These are phyloP conservation scores for Aspergillus steynii DNA, from an alignment of 495 filamentous ascomycete species.

Conservation along the genomic window DNA sequence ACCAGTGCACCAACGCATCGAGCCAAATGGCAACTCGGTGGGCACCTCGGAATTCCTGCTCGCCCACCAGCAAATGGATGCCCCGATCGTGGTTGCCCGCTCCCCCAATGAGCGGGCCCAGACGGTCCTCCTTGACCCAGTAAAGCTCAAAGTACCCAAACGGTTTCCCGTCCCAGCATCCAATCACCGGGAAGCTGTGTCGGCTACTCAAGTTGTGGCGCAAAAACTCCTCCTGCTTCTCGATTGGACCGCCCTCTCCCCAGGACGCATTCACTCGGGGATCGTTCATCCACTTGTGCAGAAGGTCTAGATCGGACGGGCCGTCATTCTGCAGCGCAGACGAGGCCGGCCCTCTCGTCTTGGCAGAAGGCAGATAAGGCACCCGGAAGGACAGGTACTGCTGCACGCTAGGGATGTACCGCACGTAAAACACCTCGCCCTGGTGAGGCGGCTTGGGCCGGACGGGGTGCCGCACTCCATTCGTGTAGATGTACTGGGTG, in stretches of 20 bases:
- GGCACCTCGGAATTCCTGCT: constrained; percentile 83
- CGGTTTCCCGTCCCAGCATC: constrained; percentile 90
- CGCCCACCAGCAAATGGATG: constrained; percentile 84
- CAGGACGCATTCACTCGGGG: constrained; percentile 81
- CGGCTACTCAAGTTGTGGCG: constrained; percentile 57
- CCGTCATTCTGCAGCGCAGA: constrained; percentile 9
- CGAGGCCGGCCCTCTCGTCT: constrained; percentile 17
- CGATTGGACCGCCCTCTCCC: constrained; percentile 66
- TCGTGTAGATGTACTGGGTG: constrained; percentile 76
- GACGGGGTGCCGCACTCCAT: constrained; percentile 80
- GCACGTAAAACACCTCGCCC: constrained; percentile 85
- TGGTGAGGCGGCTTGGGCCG: constrained; percentile 86
- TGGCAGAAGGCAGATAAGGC: constrained; percentile 44
- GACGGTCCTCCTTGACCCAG: constrained; percentile 91
- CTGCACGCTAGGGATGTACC: constrained; percentile 76
- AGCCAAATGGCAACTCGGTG: constrained; percentile 79
- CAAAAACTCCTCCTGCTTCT: constrained; percentile 70
- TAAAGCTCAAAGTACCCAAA: constrained; percentile 99
- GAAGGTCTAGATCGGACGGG: constrained; percentile 66
- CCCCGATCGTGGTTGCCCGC: constrained; percentile 84
- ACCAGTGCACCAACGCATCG: constrained; percentile 80
- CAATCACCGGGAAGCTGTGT: constrained; percentile 89
- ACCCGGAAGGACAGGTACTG: constrained; percentile 90
- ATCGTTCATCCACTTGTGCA: constrained; percentile 89
- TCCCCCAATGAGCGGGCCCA: constrained; percentile 65